Conservation (phyloP, 2,329 filamentous ascomycete genomes). For the Xylaria digitata region DNA sequence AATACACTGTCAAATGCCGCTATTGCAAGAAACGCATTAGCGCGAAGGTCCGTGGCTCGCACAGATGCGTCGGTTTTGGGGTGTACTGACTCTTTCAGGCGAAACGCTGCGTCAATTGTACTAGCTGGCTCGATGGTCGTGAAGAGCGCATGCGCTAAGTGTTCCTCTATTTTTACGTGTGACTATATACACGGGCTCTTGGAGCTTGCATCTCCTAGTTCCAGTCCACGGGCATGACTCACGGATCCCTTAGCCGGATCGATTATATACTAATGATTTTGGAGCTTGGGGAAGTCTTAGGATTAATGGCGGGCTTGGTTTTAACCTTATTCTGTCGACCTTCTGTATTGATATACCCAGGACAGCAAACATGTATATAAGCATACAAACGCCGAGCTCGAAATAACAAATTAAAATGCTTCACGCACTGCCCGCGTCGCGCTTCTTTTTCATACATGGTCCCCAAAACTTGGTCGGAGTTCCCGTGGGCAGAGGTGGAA, state of each 20-base stretch:
- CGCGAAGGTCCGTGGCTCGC: conserved; percentile 42
- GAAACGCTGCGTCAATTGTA: conserved; percentile 65
- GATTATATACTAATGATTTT: neutral
- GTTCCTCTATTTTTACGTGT: conserved; percentile 2
- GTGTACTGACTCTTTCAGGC: conserved; percentile 49
- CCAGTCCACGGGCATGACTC: neutral
- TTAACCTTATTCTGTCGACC: conserved; percentile 5
- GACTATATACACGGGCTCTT: neutral
- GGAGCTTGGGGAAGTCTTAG: conserved; percentile 4
- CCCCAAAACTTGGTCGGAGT: conserved; percentile 39
- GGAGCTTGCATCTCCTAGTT: neutral
- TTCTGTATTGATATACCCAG: conserved; percentile 31
- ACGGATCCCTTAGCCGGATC: neutral
- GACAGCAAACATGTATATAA: conserved; percentile 13
- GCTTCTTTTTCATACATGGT: conserved; percentile 44
- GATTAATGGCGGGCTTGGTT: conserved; percentile 17
- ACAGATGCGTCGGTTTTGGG: neutral
- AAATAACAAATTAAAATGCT: neutral
- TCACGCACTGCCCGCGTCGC: conserved; percentile 23
- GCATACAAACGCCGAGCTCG: conserved; percentile 5
- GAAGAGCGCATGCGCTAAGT: conserved; percentile 55
- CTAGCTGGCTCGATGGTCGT: conserved; percentile 67
- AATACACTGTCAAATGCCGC: conserved; percentile 74
- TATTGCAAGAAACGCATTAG: conserved; percentile 64
- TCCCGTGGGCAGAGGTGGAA: conserved; percentile 34